Conservation (phyloP, 768 basidiomycete species). For the Tylopilus rubrobrunneus region DNA sequence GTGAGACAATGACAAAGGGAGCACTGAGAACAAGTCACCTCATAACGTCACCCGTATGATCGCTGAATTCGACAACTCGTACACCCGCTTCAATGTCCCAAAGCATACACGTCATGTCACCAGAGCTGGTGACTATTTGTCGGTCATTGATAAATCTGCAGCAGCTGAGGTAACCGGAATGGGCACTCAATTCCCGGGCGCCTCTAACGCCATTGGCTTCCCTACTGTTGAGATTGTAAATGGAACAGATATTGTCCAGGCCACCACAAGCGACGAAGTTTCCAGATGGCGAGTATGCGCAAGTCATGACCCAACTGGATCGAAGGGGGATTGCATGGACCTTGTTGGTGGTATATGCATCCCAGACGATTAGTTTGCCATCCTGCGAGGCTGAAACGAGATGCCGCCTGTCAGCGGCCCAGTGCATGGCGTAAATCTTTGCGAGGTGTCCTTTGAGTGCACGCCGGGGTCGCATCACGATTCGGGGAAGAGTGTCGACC, state of each 20-base stretch:
- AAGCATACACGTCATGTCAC: conserved; percentile 99
- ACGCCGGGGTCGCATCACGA: conserved; percentile 94
- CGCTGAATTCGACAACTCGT: conserved; percentile 96
- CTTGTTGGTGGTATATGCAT: conserved; percentile 99
- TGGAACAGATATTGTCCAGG: conserved; percentile 98
- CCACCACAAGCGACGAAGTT: conserved; percentile 98
- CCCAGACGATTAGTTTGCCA: conserved; percentile 99
- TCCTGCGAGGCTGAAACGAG: conserved; percentile 99
- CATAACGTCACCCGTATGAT: conserved; percentile 99
- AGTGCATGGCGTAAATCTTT: conserved; percentile 99
- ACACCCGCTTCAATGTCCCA: conserved; percentile 99
- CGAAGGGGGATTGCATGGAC: conserved; percentile 98
- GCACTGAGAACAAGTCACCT: conserved; percentile 51
- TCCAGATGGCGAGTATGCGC: conserved; percentile 95
- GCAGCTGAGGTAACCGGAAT: conserved; percentile 97
- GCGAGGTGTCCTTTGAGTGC: conserved; percentile 96
- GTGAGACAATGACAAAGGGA: conserved; percentile 9
- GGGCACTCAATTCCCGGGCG: conserved; percentile 92
- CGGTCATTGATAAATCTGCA: conserved; percentile 98
- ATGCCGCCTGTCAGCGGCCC: conserved; percentile 96
- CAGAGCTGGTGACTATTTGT: conserved; percentile 96
- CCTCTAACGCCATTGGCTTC: conserved; percentile 74
- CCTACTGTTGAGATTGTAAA: conserved; percentile 90
- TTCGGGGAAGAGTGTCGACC: conserved; percentile 91
- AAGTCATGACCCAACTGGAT: conserved; percentile 99